Evolutionary conservation across 805 yeast species (phyloP).

Genomic region (Candida tibetensis): DNA sequence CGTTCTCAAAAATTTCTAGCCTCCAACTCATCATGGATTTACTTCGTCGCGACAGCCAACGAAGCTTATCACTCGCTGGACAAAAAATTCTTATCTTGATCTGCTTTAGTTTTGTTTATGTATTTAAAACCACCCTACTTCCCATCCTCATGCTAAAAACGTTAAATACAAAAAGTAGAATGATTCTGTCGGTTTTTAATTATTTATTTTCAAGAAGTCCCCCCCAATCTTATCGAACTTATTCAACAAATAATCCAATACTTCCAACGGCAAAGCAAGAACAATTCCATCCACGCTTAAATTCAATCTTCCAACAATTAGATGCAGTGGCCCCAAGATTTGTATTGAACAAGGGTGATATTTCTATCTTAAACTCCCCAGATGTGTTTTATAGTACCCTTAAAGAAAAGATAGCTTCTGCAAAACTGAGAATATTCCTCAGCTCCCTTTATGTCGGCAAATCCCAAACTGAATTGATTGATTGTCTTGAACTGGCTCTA

Average conservation of each 20-base stretch:
- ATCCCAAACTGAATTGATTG: conserved; percentile 70
- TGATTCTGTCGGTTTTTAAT: conserved; percentile 27
- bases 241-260: conserved; percentile 28
- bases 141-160: neutral
- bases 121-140: neutral
- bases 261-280: conserved; percentile 17
- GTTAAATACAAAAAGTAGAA: conserved; percentile 2
- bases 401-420: conserved; percentile 57
- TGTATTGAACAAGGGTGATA: conserved; percentile 50
- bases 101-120: neutral
- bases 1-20: no score
- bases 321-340: conserved; percentile 70
- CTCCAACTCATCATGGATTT: neutral
- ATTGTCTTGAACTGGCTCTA: conserved; percentile 60
- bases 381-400: conserved; percentile 65
- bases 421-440: conserved; percentile 69
- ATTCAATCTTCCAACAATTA: conserved; percentile 47
- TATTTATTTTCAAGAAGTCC: conserved; percentile 17
- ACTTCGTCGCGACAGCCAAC: neutral
- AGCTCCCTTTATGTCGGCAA: conserved; percentile 88
- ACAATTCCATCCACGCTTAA: conserved; percentile 44
- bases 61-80: neutral
- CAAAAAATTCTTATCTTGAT: neutral
- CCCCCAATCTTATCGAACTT: conserved; percentile 3
- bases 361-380: conserved; percentile 66